phyloP scores from a whole-genome alignment of 371 early-diverging fungal genomes.

The Mucor lusitanicus region DNA sequence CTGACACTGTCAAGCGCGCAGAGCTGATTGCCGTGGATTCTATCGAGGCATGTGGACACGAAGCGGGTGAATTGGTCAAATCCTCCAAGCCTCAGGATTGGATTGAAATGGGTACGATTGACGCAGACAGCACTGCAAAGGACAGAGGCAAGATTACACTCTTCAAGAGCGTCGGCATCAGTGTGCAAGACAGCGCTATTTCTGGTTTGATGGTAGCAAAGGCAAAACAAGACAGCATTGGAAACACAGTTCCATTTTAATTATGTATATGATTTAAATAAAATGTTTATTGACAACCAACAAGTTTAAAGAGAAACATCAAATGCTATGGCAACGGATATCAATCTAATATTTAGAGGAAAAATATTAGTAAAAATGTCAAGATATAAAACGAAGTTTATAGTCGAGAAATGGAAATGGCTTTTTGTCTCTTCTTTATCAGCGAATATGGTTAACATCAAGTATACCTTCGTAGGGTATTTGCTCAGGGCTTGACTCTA shows the following conservation, averaged over 20 bases:
- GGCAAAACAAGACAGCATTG: conserved; percentile 46
- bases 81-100: conserved; percentile 44
- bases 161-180: conserved; percentile 68
- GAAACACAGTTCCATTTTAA: conserved; percentile 45
- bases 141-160: conserved; percentile 44
- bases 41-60: conserved; percentile 45
- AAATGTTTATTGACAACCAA: not conserved
- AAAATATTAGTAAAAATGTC: not conserved
- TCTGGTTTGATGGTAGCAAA: conserved; percentile 48
- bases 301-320: not conserved
- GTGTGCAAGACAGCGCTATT: conserved; percentile 66
- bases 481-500: conserved; percentile 54
- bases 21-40: conserved; percentile 56
- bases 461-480: conserved; percentile 37
- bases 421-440: conserved; percentile 23
- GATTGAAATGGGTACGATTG: conserved; percentile 50
- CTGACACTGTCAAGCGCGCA: conserved; percentile 40
- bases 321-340: not conserved
- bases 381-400: not conserved
- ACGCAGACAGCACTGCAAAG: conserved; percentile 11
- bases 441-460: conserved; percentile 43
- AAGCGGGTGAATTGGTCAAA: conserved; percentile 61
- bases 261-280: not conserved
- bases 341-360: not conserved
- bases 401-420: not conserved